Conservation (phyloP, 2,329 filamentous ascomycete genomes). For the Anisogramma anomala region DNA sequence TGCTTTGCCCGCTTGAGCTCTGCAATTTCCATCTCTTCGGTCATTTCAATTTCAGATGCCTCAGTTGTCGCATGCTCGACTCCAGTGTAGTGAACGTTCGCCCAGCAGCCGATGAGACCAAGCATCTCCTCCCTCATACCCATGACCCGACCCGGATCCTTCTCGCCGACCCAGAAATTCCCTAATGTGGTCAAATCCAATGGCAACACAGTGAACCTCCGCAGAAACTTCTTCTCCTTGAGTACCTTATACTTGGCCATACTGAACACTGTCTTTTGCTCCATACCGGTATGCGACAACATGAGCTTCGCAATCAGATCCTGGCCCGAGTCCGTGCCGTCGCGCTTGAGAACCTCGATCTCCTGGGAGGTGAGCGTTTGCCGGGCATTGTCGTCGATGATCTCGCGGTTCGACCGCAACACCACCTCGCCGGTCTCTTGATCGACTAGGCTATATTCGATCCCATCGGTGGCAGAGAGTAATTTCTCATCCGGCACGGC, state of each 20-base stretch:
- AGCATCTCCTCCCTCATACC: constrained; percentile 79
- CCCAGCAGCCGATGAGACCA: constrained; percentile 75
- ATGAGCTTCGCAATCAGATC: constrained; percentile 90
- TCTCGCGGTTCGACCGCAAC: constrained; percentile 46
- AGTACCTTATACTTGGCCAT: constrained; percentile 91
- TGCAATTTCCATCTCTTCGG: constrained; percentile 18
- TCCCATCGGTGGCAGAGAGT: constrained; percentile 26
- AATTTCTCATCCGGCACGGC: constrained; percentile 30
- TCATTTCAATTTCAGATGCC: neutral
- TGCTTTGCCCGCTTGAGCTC: constrained; percentile 17
- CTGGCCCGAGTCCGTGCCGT: constrained; percentile 67
- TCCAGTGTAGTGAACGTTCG: constrained; percentile 69
- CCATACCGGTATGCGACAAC: constrained; percentile 75
- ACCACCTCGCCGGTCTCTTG: constrained; percentile 36
- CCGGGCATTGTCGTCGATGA: constrained; percentile 49
- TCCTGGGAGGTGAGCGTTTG: constrained; percentile 70
- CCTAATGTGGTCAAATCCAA: constrained; percentile 67
- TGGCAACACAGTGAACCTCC: constrained; percentile 74
- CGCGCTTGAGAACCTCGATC: constrained; percentile 62
- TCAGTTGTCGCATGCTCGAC: constrained; percentile 18
- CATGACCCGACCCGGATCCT: constrained; percentile 68
- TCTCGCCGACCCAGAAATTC: constrained; percentile 68
- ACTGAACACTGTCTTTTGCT: constrained; percentile 89
- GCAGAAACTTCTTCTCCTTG: constrained; percentile 88
- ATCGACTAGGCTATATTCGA: constrained; percentile 36